These are phyloP conservation scores for Fusarium kyushuense DNA, from an alignment of 2,329 filamentous ascomycete species.

Conservation along the genomic window DNA sequence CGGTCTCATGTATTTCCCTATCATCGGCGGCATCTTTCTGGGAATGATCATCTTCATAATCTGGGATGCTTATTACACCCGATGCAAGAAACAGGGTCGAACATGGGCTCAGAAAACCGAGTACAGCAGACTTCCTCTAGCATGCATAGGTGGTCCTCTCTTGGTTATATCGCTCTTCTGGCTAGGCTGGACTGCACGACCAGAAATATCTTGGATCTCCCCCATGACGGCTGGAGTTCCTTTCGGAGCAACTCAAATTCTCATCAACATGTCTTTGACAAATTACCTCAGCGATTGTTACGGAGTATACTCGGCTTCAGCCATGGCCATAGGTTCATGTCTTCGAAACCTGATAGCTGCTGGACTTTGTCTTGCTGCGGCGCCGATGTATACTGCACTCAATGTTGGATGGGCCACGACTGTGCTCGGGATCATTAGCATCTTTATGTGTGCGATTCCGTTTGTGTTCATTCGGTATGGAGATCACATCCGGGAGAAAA, in stretches of 20 bases:
- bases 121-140: constrained; percentile 34
- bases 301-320: constrained; percentile 14
- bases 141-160: constrained; percentile 28
- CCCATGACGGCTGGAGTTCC: constrained; percentile 18
- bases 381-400: constrained; percentile 17
- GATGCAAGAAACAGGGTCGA: constrained; percentile 4
- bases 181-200: constrained; percentile 34
- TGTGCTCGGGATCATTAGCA: not conserved
- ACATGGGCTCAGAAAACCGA: constrained; percentile 28
- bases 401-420: constrained; percentile 20
- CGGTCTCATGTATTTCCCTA: constrained; percentile 20
- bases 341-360: constrained; percentile 15
- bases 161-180: constrained; percentile 36
- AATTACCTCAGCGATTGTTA: constrained; percentile 19
- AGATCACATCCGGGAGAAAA: constrained; percentile 6
- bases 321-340: constrained; percentile 7
- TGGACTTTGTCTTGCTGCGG: constrained; percentile 12
- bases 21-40: constrained; percentile 1
- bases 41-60: constrained; percentile 23
- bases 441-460: constrained; percentile 21
- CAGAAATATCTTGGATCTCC: constrained; percentile 10
- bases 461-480: constrained; percentile 21
- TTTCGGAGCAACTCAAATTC: constrained; percentile 8
- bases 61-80: constrained; percentile 29
- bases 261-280: constrained; percentile 17